Evolutionary conservation across 2,329 filamentous ascomycete species (phyloP).

Genomic region (Fusarium siculi): DNA sequence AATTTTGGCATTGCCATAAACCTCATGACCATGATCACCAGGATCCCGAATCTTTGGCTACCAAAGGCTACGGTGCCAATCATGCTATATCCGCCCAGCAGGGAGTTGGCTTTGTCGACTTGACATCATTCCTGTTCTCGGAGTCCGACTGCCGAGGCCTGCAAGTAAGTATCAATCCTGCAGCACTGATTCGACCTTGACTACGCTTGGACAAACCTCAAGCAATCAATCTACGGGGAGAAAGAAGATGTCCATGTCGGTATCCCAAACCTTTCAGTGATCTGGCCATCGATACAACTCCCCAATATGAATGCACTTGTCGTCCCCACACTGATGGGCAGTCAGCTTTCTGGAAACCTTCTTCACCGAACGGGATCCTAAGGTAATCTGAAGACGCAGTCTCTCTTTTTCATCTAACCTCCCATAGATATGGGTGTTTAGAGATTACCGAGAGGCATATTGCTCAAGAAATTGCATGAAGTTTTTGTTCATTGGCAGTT

Average conservation of each 20-base stretch:
- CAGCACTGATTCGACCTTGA: conserved; percentile 20
- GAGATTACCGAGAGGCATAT: conserved; percentile 60
- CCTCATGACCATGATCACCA: conserved; percentile 69
- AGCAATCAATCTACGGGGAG: conserved; percentile 46
- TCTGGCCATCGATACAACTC: conserved; percentile 75
- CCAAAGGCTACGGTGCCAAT: conserved; percentile 85
- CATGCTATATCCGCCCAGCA: conserved; percentile 74
- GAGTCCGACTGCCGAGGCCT: conserved; percentile 69
- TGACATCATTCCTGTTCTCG: conserved; percentile 78
- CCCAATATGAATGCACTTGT: conserved; percentile 64
- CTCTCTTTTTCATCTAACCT: conserved; percentile 58
- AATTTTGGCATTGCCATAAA: conserved; percentile 99
- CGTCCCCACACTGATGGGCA: conserved; percentile 40
- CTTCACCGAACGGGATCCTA: conserved; percentile 55
- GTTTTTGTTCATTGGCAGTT: conserved; percentile 12
- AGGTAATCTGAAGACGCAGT: conserved; percentile 45
- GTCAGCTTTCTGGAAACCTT: conserved; percentile 50
- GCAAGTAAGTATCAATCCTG: conserved; percentile 48
- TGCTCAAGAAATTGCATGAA: conserved; percentile 43
- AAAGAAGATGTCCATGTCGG: conserved; percentile 73
- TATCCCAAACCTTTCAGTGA: conserved; percentile 58
- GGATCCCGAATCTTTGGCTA: conserved; percentile 60
- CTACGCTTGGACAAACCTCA: conserved; percentile 8
- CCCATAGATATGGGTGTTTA: conserved; percentile 59
- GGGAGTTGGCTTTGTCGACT: conserved; percentile 81